phyloP scores from a whole-genome alignment of 2,329 filamentous ascomycete species.

The Neurospora crassa region DNA sequence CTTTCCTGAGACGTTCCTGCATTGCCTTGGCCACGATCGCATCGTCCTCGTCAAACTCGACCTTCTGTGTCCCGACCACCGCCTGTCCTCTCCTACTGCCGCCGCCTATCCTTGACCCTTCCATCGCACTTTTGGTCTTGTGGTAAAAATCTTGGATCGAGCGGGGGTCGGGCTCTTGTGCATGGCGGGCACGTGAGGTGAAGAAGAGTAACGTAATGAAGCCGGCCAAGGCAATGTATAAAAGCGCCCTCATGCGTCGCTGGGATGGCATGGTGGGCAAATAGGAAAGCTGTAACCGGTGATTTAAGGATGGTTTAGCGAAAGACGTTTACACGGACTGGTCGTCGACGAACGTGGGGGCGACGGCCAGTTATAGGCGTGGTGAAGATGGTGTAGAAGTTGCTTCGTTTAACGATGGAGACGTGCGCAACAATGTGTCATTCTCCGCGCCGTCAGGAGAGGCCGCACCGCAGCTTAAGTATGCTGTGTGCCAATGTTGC shows the following conservation, averaged over 20 bases:
- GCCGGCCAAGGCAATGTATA: conserved; percentile 53
- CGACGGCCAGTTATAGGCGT: neutral
- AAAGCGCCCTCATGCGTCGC: conserved; percentile 28
- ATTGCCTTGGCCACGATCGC: conserved; percentile 42
- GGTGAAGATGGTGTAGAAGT: neutral
- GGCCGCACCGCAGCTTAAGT: neutral
- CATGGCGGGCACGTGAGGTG: conserved; percentile 48
- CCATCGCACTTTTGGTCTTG: conserved; percentile 48
- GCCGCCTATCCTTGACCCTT: conserved; percentile 17
- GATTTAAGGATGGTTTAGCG: neutral
- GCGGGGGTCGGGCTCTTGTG: conserved; percentile 34
- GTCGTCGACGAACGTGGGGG: neutral
- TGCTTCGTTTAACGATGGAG: neutral
- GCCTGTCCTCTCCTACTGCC: conserved; percentile 19
- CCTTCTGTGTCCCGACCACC: conserved; percentile 27
- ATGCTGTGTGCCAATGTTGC: neutral
- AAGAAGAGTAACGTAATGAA: conserved; percentile 66
- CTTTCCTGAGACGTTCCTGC: conserved; percentile 54
- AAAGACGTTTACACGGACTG: neutral
- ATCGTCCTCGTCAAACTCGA: conserved; percentile 47
- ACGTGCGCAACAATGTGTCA: neutral
- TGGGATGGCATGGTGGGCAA: conserved; percentile 17
- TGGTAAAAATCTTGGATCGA: conserved; percentile 48
- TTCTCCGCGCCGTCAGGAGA: neutral
- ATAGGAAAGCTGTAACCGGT: neutral